A percentile compares a stretch with the other conserved stretches of the same genome.
These are phyloP conservation scores for Talaromyces trachyspermus DNA, from an alignment of 495 filamentous ascomycete genomes.

Conservation along the genomic window DNA sequence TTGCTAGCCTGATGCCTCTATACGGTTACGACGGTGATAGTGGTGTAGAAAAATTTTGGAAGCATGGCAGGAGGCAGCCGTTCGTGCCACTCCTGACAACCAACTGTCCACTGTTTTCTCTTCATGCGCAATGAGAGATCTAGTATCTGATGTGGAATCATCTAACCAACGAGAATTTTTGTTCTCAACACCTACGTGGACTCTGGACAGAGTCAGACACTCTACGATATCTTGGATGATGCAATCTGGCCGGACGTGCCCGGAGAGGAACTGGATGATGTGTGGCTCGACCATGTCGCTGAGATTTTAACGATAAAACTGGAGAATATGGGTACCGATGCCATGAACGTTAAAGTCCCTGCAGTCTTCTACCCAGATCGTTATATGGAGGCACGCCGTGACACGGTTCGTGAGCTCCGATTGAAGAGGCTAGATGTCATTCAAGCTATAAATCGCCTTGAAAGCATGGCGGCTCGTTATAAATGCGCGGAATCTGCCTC, in stretches of 20 bases:
- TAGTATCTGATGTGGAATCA: conserved; percentile 23
- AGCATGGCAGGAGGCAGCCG: conserved; percentile 35
- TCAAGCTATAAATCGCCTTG: conserved; percentile 34
- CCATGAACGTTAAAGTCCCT: conserved; percentile 58
- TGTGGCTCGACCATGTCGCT: conserved; percentile 48
- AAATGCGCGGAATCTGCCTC: conserved; percentile 16
- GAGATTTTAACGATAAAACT: conserved; percentile 64
- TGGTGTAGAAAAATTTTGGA: conserved; percentile 28
- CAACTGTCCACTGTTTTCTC: conserved; percentile 32
- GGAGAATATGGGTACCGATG: conserved; percentile 37
- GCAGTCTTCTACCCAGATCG: conserved; percentile 69
- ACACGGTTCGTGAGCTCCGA: conserved; percentile 45
- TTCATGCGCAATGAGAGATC: conserved; percentile 32
- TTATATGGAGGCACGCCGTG: conserved; percentile 56
- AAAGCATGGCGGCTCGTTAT: conserved; percentile 28
- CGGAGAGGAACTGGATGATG: conserved; percentile 43
- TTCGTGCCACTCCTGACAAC: conserved; percentile 31
- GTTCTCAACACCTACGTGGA: conserved; percentile 33
- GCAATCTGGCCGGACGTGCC: conserved; percentile 53
- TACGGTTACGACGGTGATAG: conserved; percentile 26
- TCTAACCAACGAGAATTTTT: conserved; percentile 33
- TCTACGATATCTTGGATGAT: conserved; percentile 70
- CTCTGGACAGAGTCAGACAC: conserved; percentile 38
- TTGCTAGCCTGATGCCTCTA: conserved; percentile 41
- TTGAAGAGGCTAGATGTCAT: conserved; percentile 28